These are phyloP conservation scores for Colletotrichum simmondsii DNA, from an alignment of 2,329 filamentous ascomycete genomes.

Conservation along the genomic window DNA sequence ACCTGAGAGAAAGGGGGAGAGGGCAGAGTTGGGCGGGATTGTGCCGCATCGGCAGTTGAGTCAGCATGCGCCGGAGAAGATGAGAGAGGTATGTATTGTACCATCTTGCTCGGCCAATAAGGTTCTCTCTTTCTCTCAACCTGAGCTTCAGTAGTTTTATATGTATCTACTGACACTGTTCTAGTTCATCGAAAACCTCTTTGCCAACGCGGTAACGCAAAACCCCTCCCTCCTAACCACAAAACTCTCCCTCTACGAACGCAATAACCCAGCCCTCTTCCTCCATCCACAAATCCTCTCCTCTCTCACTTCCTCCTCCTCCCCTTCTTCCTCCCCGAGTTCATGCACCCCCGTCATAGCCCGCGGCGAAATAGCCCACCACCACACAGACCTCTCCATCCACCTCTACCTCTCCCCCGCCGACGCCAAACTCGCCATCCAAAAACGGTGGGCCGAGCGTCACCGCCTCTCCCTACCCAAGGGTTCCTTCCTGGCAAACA, in stretches of 20 bases:
- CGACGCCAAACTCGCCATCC: conserved; percentile 48
- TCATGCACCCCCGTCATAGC: background rate
- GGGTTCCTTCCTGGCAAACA: background rate
- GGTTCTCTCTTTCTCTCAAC: too few relatives aligned
- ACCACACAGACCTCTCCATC: conserved; percentile 51
- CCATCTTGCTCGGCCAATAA: too few relatives aligned
- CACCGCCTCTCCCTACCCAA: conserved; percentile 46
- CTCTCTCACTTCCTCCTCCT: background rate
- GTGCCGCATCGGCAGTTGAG: conserved; percentile 30
- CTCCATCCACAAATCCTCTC: conserved; percentile 1
- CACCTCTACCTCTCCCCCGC: conserved; percentile 50
- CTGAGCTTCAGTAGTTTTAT: too few relatives aligned
- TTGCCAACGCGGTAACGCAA: conserved; percentile 31
- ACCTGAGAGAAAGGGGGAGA: background rate
- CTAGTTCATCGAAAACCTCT: conserved; percentile 21
- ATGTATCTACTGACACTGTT: background rate
- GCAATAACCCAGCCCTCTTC: conserved; percentile 43
- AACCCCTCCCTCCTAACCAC: conserved; percentile 44
- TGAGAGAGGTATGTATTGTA: conserved; percentile 14
- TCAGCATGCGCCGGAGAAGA: conserved; percentile 28
- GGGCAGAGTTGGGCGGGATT: conserved; percentile 21
- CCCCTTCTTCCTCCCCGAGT: too few relatives aligned
- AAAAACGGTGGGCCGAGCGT: conserved; percentile 52
- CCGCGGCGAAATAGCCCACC: conserved; percentile 49
- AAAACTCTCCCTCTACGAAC: conserved; percentile 45